These are phyloP conservation scores for Setaria viridis DNA, from an alignment of 202 grass and related monocot species.

Conservation along the genomic window DNA sequence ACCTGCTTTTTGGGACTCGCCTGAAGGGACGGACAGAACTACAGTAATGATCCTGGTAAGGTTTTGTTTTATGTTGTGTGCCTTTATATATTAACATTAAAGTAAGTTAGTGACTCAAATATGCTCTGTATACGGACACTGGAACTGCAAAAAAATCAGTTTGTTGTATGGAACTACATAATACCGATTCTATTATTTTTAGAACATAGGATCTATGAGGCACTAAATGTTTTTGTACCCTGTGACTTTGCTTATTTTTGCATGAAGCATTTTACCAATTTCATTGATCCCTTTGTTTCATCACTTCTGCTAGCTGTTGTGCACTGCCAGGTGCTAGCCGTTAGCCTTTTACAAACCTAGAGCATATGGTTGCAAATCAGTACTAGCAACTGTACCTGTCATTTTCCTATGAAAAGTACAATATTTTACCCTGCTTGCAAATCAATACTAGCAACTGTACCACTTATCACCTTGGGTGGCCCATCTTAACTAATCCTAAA, in stretches of 20 bases:
- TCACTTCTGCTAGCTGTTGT: not conserved
- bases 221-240: not conserved
- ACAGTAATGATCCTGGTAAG: constrained; percentile 81
- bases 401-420: not conserved
- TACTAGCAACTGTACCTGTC: not conserved
- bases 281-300: not conserved
- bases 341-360: not conserved
- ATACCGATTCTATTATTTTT: not conserved
- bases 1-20: constrained; percentile 81
- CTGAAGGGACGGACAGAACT: constrained; percentile 67
- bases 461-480: not conserved
- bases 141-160: not conserved
- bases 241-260: not conserved
- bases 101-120: constrained; percentile 15
- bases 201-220: not conserved
- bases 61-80: constrained; percentile 37
- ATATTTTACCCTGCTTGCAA: not conserved
- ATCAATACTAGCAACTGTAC: not conserved
- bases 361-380: not conserved
- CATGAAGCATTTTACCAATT: not conserved
- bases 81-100: not conserved
- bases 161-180: not conserved
- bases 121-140: constrained; percentile 23
- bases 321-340: not conserved
- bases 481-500: not conserved